Evolutionary conservation across 2,329 filamentous ascomycete species (phyloP), one percentile per base, ranked within the genome.

Genomic region (Fusarium humuli): DNA sequence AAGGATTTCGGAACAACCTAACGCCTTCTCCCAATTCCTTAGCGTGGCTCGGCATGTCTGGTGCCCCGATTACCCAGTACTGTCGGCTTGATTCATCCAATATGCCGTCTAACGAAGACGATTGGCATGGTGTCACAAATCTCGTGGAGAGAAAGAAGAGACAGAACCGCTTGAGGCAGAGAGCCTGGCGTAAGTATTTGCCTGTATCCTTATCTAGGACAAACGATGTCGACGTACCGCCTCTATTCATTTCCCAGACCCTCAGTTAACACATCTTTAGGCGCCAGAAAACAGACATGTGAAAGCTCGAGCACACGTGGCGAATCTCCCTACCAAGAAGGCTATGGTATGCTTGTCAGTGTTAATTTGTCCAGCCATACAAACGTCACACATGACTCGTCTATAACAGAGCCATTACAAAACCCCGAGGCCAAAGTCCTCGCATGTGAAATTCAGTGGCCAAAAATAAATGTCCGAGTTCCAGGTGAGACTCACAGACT

Each of bases 131-230:
- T 14, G 5, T 53, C 2, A 29, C 25, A 8, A 2, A 53, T n/a
- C 49, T n/a, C 1, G n/a, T 2, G 8, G 49, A 53, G 18, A 53
- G 49, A 18, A 53, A 29, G 18, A 53, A 29, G 34, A 22, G 23
- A 41, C 49, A 53, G n/a, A 29, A 6, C 5, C 49, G 49, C 18
- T 29, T 53, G 7, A 34, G 49, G 16, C 49, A 53, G 34, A 53
- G 49, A 41, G 49, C 49, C 22, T 53, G 49, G 49, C 49, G 49
- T 53, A 16, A 53, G 49, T 53, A 7, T 16, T 6, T 41, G 8
- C 18, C 12, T 7, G 5, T 14, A n/a, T 16, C 11, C 16, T 5
- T 27, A 5, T 3, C 16, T 5, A 7, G 10, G n/a, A 27, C 3
- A 20, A 32, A 18, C 6, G 3, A 11, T 16, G 18, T 10, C 6